Percentiles rank a stretch among this genome's conserved stretches.
phyloP scores from a whole-genome alignment of 225 moss, liverwort and hornwort genomes.

The Neckera pumila region DNA sequence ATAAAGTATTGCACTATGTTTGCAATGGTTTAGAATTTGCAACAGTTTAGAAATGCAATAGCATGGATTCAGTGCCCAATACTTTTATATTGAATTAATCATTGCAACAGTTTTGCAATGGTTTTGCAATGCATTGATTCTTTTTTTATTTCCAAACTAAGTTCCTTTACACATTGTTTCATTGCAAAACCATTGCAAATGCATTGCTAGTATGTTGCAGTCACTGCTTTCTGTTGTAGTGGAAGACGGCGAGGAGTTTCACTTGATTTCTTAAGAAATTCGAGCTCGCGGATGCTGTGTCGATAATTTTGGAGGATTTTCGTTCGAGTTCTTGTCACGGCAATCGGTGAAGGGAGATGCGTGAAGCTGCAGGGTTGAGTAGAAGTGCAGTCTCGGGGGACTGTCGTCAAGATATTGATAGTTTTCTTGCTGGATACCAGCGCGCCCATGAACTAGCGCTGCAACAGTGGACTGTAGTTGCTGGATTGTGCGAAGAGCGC shows the following conservation, averaged over 20 bases:
- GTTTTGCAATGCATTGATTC: too few species aligned
- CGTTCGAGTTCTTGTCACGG: background rate
- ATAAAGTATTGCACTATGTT: too few species aligned
- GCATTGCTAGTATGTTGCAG: too few species aligned
- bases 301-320: background rate
- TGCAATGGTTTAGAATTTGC: too few species aligned
- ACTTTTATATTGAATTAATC: too few species aligned
- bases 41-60: too few species aligned
- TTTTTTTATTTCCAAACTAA: too few species aligned
- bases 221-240: too few species aligned
- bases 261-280: background rate
- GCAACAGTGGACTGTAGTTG: slow-evolving; percentile 75
- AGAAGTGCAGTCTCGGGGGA: background rate
- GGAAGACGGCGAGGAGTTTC: background rate
- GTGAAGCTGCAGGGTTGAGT: slow-evolving; percentile 3
- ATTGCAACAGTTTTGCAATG: too few species aligned
- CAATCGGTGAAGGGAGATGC: slow-evolving; percentile 14
- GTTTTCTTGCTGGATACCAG: slow-evolving; percentile 97
- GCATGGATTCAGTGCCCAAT: too few species aligned
- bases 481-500: slow-evolving; percentile 97
- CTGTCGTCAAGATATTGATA: slow-evolving; percentile 59
- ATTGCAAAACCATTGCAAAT: too few species aligned
- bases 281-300: background rate
- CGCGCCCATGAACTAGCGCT: slow-evolving; percentile 96
- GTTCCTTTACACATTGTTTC: too few species aligned